These are phyloP conservation scores for Orbilia ellipsospora DNA, from an alignment of 2,329 filamentous ascomycete genomes.

Conservation along the genomic window DNA sequence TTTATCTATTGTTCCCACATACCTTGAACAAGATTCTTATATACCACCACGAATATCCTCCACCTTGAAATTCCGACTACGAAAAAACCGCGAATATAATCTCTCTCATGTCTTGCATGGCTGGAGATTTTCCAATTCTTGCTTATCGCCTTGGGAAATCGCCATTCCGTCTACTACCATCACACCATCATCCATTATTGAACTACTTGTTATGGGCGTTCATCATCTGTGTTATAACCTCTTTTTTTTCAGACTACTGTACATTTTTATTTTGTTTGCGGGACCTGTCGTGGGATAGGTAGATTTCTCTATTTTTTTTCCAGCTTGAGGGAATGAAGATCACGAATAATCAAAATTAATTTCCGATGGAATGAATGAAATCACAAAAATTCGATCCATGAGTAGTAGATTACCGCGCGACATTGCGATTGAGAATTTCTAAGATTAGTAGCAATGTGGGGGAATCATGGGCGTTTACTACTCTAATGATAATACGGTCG, in stretches of 20 bases:
- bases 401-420: too few relatives aligned
- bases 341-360: slow-evolving; percentile 53
- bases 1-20: slow-evolving; percentile 17
- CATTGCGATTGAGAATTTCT: too few relatives aligned
- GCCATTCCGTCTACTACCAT: slow-evolving; percentile 5
- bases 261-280: slow-evolving; percentile 47
- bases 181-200: slow-evolving; percentile 25
- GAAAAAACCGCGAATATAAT: slow-evolving; percentile 37
- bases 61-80: slow-evolving; percentile 3
- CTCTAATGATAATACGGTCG: too few relatives aligned
- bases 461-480: too few relatives aligned
- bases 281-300: slow-evolving; percentile 43
- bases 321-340: slow-evolving; percentile 52
- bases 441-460: too few relatives aligned
- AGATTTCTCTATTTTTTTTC: slow-evolving; percentile 45
- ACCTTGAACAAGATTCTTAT: slow-evolving; percentile 10
- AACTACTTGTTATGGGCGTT: slow-evolving; percentile 55
- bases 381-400: not conserved
- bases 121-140: not conserved
- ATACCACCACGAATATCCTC: slow-evolving; percentile 27
- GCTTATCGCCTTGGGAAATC: slow-evolving; percentile 3
- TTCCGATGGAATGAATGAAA: slow-evolving; percentile 44
- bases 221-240: slow-evolving; percentile 55
- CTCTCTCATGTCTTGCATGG: slow-evolving; percentile 14
- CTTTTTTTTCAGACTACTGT: slow-evolving; percentile 53